Evolutionary conservation across 345 rosid genomes (phyloP).

Genomic region (Clausena lansium): DNA sequence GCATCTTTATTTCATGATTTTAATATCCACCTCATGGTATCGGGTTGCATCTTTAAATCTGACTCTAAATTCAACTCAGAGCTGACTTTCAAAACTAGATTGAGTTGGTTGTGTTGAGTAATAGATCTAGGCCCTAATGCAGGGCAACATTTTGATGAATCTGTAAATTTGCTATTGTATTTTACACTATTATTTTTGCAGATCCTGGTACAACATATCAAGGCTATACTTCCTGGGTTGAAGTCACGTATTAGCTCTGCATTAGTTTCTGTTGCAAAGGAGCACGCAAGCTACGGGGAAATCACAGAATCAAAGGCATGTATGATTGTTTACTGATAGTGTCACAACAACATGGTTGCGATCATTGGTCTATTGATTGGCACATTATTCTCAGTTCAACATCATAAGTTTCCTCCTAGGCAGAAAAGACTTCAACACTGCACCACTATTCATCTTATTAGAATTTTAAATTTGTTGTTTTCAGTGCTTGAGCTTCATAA

Average conservation of each 20-base stretch:
- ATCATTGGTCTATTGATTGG: background rate
- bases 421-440: background rate
- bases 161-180: background rate
- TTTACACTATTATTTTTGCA: slow-evolving; percentile 28
- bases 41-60: background rate
- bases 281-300: slow-evolving; percentile 91
- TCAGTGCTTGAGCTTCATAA: background rate
- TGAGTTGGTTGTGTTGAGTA: background rate
- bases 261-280: slow-evolving; percentile 79
- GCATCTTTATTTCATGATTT: background rate
- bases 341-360: background rate
- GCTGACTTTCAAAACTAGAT: background rate
- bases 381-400: background rate
- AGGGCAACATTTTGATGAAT: background rate
- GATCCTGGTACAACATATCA: slow-evolving; percentile 91
- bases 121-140: background rate
- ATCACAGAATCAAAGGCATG: slow-evolving; percentile 84
- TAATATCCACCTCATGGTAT: background rate
- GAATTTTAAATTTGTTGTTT: background rate
- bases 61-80: background rate
- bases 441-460: background rate
- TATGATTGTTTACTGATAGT: background rate
- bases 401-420: background rate
- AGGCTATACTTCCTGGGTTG: slow-evolving; percentile 72
- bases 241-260: slow-evolving; percentile 73